These are phyloP conservation scores for Oxytropis ochrocephala DNA, from an alignment of 306 rosid genomes.

Conservation along the genomic window DNA sequence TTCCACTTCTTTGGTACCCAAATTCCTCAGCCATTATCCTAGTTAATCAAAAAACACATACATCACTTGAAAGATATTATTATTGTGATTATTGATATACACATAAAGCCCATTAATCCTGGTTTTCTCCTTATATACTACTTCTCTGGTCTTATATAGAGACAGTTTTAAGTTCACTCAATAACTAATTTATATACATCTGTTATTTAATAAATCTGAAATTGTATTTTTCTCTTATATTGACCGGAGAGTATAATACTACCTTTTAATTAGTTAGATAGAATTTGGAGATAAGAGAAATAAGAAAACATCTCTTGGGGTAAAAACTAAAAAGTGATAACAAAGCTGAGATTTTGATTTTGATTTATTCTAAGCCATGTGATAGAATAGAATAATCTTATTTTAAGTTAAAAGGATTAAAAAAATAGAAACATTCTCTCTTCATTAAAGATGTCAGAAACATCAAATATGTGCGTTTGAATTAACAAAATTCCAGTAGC, in stretches of 20 bases:
- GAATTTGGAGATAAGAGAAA: background rate
- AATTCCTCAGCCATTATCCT: constrained; percentile 76
- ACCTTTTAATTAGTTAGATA: no score
- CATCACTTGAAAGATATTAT: background rate
- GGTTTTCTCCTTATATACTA: no score
- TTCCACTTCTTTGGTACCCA: constrained; percentile 76
- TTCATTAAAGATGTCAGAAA: constrained; percentile 25
- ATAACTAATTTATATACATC: no score
- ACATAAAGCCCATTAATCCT: background rate
- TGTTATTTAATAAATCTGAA: no score
- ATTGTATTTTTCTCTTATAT: no score
- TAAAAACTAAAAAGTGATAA: background rate
- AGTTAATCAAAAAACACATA: background rate
- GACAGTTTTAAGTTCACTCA: no score
- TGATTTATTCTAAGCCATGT: background rate
- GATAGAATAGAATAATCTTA: background rate
- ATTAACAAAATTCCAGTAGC: constrained; percentile 25
- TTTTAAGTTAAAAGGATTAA: constrained; percentile 9
- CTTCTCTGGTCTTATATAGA: no score
- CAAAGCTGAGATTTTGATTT: background rate
- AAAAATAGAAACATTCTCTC: constrained; percentile 30
- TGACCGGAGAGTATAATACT: no score
- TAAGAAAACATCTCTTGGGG: background rate
- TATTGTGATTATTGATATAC: background rate
- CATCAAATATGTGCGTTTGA: background rate